These are phyloP conservation scores for Hypholoma sublateritium DNA, from an alignment of 768 basidiomycete species.

Conservation along the genomic window DNA sequence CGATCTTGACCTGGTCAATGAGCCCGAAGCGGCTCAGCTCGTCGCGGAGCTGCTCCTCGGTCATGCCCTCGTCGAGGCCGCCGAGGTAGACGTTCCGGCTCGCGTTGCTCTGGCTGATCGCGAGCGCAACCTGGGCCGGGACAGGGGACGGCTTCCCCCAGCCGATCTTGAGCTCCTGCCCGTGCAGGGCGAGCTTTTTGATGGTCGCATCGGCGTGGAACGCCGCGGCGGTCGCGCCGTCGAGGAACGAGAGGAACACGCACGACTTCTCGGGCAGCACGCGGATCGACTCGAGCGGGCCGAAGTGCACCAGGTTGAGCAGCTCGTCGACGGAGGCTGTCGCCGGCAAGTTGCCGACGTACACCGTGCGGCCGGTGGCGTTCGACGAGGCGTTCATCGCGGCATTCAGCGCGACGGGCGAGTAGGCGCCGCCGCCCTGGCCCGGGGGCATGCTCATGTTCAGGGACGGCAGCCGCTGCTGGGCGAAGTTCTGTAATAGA, in stretches of 20 bases:
- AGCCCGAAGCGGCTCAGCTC: constrained; percentile 91
- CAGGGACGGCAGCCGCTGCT: constrained; percentile 66
- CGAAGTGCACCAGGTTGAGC: constrained; percentile 96
- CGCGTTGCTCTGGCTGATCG: constrained; percentile 90
- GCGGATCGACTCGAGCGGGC: constrained; percentile 91
- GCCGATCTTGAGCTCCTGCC: constrained; percentile 96
- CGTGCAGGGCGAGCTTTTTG: constrained; percentile 90
- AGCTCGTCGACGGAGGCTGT: constrained; percentile 98
- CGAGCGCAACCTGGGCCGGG: constrained; percentile 79
- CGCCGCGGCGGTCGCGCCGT: constrained; percentile 87
- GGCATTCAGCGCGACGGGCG: constrained; percentile 75
- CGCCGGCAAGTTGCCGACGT: constrained; percentile 93
- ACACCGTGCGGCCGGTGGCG: constrained; percentile 85
- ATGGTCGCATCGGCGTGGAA: constrained; percentile 97
- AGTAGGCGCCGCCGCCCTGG: constrained; percentile 62
- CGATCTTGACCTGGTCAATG: constrained; percentile 99
- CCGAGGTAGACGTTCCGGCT: constrained; percentile 97
- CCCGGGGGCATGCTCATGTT: constrained; percentile 69
- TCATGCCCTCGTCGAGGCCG: constrained; percentile 85
- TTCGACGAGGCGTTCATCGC: constrained; percentile 68
- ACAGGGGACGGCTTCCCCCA: constrained; percentile 97
- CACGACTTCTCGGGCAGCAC: constrained; percentile 96
- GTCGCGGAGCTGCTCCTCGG: constrained; percentile 89
- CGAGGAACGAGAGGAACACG: constrained; percentile 97
- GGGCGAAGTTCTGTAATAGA: constrained; percentile 38